Evolutionary conservation across 306 rosid genomes (phyloP).

Genomic region (Heteromeles arbutifolia): DNA sequence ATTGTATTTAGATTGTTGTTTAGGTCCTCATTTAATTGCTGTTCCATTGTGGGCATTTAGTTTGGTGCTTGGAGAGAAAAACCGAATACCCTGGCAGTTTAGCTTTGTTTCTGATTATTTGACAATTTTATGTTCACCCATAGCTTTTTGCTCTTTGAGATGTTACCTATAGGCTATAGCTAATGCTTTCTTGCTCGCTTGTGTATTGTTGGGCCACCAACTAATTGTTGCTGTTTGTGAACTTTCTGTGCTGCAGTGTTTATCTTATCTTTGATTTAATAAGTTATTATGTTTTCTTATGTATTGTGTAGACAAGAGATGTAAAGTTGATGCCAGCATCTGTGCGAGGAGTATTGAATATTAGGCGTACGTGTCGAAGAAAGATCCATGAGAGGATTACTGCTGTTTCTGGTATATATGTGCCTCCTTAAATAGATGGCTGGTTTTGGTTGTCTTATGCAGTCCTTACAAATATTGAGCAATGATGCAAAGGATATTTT

Average conservation of each 20-base stretch:
- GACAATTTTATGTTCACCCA: not conserved
- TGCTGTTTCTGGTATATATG: conserved; percentile 69
- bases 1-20: not conserved
- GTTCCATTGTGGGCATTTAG: not conserved
- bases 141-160: not conserved
- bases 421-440: not conserved
- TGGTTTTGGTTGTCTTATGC: conserved; percentile 11
- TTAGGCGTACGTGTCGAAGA: conserved; percentile 70
- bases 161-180: not conserved
- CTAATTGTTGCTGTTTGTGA: not conserved
- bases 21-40: not conserved
- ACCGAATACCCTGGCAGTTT: not conserved
- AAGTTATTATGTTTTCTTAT: conserved; percentile 9
- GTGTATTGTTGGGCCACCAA: not conserved
- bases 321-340: conserved; percentile 65
- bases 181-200: not conserved
- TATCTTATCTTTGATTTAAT: not conserved
- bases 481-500: not conserved
- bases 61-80: not conserved
- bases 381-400: conserved; percentile 76
- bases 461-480: not conserved
- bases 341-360: conserved; percentile 45
- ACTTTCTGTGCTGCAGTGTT: not conserved
- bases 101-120: not conserved
- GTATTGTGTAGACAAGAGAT: conserved; percentile 64